Conservation (phyloP, 1,284 basidiomycete species). For the Cryptococcus sp. region DNA sequence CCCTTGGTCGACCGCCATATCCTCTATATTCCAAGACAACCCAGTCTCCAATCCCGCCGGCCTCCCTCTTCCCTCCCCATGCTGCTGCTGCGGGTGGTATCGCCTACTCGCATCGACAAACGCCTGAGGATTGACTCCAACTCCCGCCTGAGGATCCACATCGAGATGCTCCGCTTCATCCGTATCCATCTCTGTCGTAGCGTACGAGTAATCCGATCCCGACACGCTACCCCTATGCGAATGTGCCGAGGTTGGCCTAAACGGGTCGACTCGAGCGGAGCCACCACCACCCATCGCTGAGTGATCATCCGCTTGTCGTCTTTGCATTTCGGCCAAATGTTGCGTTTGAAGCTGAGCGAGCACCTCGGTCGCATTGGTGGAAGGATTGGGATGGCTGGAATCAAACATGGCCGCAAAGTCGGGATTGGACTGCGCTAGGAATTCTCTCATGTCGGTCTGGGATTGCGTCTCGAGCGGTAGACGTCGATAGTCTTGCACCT, state of each 20-base stretch:
- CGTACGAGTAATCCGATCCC: slow-evolving; percentile 24
- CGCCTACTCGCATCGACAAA: too few relatives aligned
- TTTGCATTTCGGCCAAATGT: neutral
- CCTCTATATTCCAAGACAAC: neutral
- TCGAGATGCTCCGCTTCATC: slow-evolving; percentile 17
- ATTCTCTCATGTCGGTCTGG: neutral
- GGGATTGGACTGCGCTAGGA: neutral
- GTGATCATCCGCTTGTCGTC: neutral
- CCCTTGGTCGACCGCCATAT: neutral
- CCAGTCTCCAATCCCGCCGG: neutral
- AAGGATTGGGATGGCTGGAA: neutral
- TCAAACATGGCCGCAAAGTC: slow-evolving; percentile 3
- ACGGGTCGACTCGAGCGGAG: neutral
- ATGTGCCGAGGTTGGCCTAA: slow-evolving; percentile 5
- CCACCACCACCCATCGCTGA: neutral
- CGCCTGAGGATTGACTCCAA: slow-evolving; percentile 2
- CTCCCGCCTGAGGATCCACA: neutral
- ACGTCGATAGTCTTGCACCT: neutral
- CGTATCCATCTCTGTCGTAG: slow-evolving; percentile 29
- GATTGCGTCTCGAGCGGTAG: neutral
- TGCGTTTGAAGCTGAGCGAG: neutral
- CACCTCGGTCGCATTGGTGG: neutral
- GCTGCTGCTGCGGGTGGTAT: too few relatives aligned
- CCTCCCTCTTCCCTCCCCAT: too few relatives aligned
- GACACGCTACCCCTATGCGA: slow-evolving; percentile 3